Evolutionary conservation across 169 alveolate genomes (phyloP).

Genomic region (Plasmodium vivax): DNA sequence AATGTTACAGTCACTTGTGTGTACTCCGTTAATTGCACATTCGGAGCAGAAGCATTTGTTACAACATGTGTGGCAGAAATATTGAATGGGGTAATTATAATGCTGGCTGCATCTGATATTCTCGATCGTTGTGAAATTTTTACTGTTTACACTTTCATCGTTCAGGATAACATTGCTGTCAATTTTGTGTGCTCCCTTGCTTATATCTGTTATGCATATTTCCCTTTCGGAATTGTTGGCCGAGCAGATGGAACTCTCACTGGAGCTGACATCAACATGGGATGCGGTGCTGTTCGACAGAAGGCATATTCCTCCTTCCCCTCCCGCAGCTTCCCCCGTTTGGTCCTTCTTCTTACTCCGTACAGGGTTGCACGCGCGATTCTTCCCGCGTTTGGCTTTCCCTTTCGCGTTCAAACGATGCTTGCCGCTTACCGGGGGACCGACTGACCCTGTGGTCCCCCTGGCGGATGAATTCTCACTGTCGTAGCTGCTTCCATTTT

Average conservation of each 20-base stretch:
- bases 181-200: not conserved
- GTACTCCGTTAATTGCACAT: constrained; percentile 80
- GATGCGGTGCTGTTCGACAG: not conserved
- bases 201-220: constrained; percentile 47
- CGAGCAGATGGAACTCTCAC: constrained; percentile 12
- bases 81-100: constrained; percentile 84
- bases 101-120: constrained; percentile 84
- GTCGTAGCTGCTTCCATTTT: constrained; percentile 61
- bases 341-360: not conserved
- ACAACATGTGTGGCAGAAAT: constrained; percentile 83
- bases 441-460: constrained; percentile 52
- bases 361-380: not conserved
- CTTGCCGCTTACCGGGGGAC: not conserved
- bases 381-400: not conserved
- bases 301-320: constrained; percentile 12
- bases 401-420: not conserved
- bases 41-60: constrained; percentile 83
- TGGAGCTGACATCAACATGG: constrained; percentile 14
- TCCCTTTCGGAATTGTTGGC: constrained; percentile 15
- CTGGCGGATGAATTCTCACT: constrained; percentile 42
- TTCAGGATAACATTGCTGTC: not conserved
- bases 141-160: constrained; percentile 20
- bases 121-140: constrained; percentile 74
- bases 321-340: not conserved
- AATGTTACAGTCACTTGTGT: constrained; percentile 79